phyloP scores from a whole-genome alignment of 2,329 filamentous ascomycete genomes.

The Scolecobasidium constrictum region DNA sequence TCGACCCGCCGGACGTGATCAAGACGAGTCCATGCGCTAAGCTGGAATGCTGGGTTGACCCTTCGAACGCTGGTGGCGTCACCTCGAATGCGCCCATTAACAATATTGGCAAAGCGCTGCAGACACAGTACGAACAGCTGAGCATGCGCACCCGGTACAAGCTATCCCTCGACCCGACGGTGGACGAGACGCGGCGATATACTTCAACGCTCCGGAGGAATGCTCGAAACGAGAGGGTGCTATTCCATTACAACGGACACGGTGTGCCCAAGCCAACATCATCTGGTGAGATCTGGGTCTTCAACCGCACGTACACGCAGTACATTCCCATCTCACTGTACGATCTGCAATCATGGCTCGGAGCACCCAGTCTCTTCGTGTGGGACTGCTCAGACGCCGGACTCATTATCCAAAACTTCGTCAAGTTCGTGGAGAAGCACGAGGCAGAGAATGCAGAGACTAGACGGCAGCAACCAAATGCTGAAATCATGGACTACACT shows the following conservation, averaged over 20 bases:
- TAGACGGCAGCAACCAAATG: conserved; percentile 62
- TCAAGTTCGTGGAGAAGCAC: conserved; percentile 89
- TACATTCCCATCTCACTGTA: conserved; percentile 96
- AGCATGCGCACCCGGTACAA: conserved; percentile 96
- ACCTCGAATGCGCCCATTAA: conserved; percentile 70
- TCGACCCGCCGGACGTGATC: conserved; percentile 92
- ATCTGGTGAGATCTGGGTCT: conserved; percentile 97
- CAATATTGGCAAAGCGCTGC: conserved; percentile 90
- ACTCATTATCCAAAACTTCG: conserved; percentile 90
- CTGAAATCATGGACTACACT: conserved; percentile 52
- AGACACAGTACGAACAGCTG: conserved; percentile 90
- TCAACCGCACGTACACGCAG: conserved; percentile 97
- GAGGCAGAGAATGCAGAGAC: conserved; percentile 77
- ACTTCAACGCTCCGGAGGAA: conserved; percentile 81
- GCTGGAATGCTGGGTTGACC: conserved; percentile 94
- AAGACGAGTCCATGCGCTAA: conserved; percentile 91
- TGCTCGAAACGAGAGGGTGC: conserved; percentile 86
- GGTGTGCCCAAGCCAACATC: conserved; percentile 91
- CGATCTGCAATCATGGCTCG: conserved; percentile 90
- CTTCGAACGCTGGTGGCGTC: conserved; percentile 22
- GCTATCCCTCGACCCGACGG: conserved; percentile 89
- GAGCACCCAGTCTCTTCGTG: conserved; percentile 89
- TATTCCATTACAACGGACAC: conserved; percentile 99
- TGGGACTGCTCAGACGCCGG: conserved; percentile 97
- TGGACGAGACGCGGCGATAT: conserved; percentile 96